A percentile compares a stretch with the other conserved stretches of the same genome.
Evolutionary conservation across 2,329 filamentous ascomycete species (phyloP).

Genomic region (Aquanectria penicillioides): DNA sequence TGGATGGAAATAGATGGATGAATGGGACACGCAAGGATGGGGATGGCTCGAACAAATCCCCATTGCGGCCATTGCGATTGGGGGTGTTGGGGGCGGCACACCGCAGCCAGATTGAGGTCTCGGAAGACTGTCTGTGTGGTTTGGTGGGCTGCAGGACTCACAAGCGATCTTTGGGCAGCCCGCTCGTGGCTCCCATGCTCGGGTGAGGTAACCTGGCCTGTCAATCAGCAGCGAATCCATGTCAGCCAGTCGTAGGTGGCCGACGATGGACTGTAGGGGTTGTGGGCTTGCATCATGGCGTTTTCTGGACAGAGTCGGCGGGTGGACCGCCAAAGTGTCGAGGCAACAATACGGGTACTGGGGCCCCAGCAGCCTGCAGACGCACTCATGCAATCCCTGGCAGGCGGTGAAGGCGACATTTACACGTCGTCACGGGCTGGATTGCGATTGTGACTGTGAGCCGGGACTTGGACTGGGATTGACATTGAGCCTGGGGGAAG

Average conservation of each 20-base stretch:
- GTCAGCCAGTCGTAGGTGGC: slow-evolving; percentile 26
- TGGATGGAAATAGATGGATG: slow-evolving; percentile 23
- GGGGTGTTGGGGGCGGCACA: not conserved
- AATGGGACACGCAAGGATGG: slow-evolving; percentile 23
- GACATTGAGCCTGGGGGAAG: slow-evolving; percentile 10
- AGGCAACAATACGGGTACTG: slow-evolving; percentile 27
- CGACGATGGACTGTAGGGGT: slow-evolving; percentile 13
- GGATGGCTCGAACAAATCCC: slow-evolving; percentile 16
- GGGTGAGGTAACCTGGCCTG: slow-evolving; percentile 33
- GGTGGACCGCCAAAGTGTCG: slow-evolving; percentile 23
- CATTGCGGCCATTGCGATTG: slow-evolving; percentile 8
- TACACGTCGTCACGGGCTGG: slow-evolving; percentile 23
- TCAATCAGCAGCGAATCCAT: slow-evolving; percentile 35
- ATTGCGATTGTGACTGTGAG: slow-evolving; percentile 1
- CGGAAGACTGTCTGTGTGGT: slow-evolving; percentile 1
- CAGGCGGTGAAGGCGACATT: slow-evolving; percentile 38
- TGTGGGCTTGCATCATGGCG: slow-evolving; percentile 30
- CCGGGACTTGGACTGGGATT: slow-evolving; percentile 9
- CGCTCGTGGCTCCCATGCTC: slow-evolving; percentile 43
- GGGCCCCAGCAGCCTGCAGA: slow-evolving; percentile 33
- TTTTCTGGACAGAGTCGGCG: slow-evolving; percentile 25
- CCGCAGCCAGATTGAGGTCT: not conserved
- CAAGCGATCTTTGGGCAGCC: slow-evolving; percentile 30
- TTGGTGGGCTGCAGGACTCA: slow-evolving; percentile 16
- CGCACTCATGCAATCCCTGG: slow-evolving; percentile 32